These are phyloP conservation scores for Pinus albicaulis DNA, from an alignment of 75 land plant species.

Conservation along the genomic window DNA sequence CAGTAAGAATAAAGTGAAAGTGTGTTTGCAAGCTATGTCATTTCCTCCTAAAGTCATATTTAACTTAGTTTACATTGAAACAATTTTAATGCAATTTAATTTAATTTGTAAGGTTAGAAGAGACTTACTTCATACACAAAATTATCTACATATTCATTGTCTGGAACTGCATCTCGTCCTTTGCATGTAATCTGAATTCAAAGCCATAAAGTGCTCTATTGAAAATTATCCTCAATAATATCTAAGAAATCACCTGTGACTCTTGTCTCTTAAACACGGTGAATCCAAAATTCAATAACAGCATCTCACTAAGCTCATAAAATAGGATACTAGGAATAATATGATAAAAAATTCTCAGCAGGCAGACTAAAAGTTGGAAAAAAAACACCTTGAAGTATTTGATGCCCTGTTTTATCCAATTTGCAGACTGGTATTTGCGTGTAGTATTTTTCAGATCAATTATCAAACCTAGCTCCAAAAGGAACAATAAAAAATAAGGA, in stretches of 20 bases:
- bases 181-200: slow-evolving; percentile 73
- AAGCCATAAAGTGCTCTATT: slow-evolving; percentile 2
- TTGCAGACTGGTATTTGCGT: slow-evolving; percentile 66
- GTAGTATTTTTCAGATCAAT: slow-evolving; percentile 90
- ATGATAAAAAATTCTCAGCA: neutral
- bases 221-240: neutral
- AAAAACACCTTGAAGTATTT: slow-evolving; percentile 77
- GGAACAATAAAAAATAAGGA: neutral
- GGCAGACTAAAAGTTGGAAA: neutral
- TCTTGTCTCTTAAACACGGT: no score
- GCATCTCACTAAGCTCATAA: no score
- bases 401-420: slow-evolving; percentile 65
- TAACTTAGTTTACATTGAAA: neutral
- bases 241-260: no score
- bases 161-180: slow-evolving; percentile 95
- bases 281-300: no score
- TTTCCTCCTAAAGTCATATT: neutral
- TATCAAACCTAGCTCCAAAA: slow-evolving; percentile 78
- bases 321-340: neutral
- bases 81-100: neutral
- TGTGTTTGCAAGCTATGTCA: neutral
- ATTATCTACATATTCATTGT: slow-evolving; percentile 76
- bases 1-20: neutral
- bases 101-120: neutral
- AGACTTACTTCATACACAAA: slow-evolving; percentile 81